Evolutionary conservation across 2,329 filamentous ascomycete genomes (phyloP).

Genomic region (Colletotrichum sublineola): DNA sequence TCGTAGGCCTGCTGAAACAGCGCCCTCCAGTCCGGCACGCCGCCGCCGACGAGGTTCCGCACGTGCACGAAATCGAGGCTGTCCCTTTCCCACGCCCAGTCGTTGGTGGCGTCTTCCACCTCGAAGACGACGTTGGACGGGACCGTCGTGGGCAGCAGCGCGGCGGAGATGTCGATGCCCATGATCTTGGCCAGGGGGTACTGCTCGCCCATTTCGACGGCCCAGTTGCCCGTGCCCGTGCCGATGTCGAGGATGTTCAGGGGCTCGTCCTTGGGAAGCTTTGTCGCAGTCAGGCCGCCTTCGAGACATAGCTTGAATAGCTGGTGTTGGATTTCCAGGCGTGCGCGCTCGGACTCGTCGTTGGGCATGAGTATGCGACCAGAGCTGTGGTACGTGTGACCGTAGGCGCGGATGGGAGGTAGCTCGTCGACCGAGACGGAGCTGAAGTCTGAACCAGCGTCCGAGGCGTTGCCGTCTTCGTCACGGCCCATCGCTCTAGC

Average conservation of each 20-base stretch:
- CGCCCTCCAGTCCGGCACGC: constrained; percentile 57
- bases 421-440: constrained; percentile 51
- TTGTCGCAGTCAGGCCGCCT: constrained; percentile 50
- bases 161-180: constrained; percentile 57
- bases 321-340: constrained; percentile 51
- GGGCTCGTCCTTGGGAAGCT: constrained; percentile 45
- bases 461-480: constrained; percentile 47
- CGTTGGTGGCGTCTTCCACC: constrained; percentile 69
- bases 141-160: constrained; percentile 58
- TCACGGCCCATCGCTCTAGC: constrained; percentile 1
- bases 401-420: constrained; percentile 52
- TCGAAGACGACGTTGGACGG: constrained; percentile 72
- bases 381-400: constrained; percentile 54
- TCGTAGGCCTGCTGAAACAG: constrained; percentile 54
- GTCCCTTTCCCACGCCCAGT: constrained; percentile 51
- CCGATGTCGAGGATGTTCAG: constrained; percentile 58
- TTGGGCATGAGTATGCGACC: constrained; percentile 52
- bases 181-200: constrained; percentile 57
- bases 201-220: constrained; percentile 56
- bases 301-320: constrained; percentile 53
- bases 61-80: constrained; percentile 59
- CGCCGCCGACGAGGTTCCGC: constrained; percentile 59
- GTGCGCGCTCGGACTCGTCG: constrained; percentile 51
- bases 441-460: constrained; percentile 49
- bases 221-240: constrained; percentile 59